Percentiles rank a stretch among this genome's conserved stretches.
phyloP scores from a whole-genome alignment of 1,284 basidiomycete species.

The Prillingera fragicola region DNA sequence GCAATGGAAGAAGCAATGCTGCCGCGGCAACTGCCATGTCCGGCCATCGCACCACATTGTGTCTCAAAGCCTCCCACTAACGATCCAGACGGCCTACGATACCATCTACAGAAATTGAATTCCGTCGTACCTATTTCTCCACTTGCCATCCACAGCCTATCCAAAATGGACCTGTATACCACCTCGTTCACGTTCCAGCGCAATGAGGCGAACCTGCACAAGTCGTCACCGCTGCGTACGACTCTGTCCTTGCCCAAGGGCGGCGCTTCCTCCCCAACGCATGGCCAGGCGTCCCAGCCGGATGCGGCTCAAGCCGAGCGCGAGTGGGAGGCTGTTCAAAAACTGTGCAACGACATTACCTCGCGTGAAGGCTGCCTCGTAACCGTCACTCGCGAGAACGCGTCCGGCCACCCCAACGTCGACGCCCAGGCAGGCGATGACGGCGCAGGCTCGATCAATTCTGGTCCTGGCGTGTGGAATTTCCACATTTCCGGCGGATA shows the following conservation, averaged over 20 bases:
- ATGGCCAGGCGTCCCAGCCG: slow-evolving; percentile 13
- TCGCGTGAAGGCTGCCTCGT: slow-evolving; percentile 74
- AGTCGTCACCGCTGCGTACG: slow-evolving; percentile 11
- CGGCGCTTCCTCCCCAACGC: slow-evolving; percentile 25
- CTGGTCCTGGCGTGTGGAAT: slow-evolving; percentile 56
- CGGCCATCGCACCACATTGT: too few species aligned
- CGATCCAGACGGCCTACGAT: too few species aligned
- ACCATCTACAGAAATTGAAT: too few species aligned
- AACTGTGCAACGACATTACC: slow-evolving; percentile 71
- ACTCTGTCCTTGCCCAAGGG: slow-evolving; percentile 20
- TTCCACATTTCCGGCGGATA: slow-evolving; percentile 87
- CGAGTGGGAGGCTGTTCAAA: slow-evolving; percentile 65
- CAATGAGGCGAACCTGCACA: slow-evolving; percentile 8
- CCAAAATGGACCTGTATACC: slow-evolving; percentile 82
- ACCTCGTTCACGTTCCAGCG: slow-evolving; percentile 57
- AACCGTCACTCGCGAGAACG: slow-evolving; percentile 61
- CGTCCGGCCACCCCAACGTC: too few species aligned
- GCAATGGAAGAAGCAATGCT: too few species aligned
- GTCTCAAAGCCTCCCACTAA: too few species aligned
- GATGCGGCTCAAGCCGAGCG: slow-evolving; percentile 30
- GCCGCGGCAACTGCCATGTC: too few species aligned
- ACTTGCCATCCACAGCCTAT: not conserved
- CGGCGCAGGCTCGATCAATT: not conserved
- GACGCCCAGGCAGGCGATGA: not conserved
- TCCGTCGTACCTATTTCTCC: too few species aligned